Conservation (phyloP, 495 filamentous ascomycete genomes). For the Neurospora sp. region DNA sequence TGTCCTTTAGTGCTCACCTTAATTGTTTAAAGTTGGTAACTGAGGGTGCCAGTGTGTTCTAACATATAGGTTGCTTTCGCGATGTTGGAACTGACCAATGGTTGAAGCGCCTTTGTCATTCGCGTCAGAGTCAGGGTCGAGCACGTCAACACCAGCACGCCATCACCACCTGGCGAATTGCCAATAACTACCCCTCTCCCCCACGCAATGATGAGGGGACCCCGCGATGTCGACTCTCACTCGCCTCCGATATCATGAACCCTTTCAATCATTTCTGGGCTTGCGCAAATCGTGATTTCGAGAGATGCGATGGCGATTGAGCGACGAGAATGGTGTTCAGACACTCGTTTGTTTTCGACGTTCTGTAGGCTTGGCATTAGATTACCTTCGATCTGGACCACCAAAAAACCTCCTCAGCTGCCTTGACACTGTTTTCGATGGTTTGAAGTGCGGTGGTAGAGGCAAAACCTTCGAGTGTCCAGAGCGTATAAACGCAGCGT, state of each 20-base stretch:
- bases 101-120: background rate
- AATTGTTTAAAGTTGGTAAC: no score
- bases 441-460: no score
- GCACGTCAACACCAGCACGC: conserved; percentile 17
- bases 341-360: background rate
- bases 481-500: no score
- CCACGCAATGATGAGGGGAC: background rate
- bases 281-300: background rate
- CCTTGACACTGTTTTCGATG: no score
- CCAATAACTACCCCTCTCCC: background rate
- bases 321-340: background rate
- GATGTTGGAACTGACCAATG: conserved; percentile 3
- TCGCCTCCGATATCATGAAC: background rate
- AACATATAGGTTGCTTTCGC: background rate
- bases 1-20: background rate
- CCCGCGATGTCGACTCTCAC: background rate
- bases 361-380: no score
- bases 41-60: no score
- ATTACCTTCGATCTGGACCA: no score
- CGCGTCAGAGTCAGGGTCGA: conserved; percentile 9
- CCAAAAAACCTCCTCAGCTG: no score
- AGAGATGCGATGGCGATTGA: background rate
- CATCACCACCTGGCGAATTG: conserved; percentile 1
- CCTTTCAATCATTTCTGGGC: background rate
- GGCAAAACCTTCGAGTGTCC: no score